Conservation (phyloP, 2,329 filamentous ascomycete species). For the Neurospora sp. region DNA sequence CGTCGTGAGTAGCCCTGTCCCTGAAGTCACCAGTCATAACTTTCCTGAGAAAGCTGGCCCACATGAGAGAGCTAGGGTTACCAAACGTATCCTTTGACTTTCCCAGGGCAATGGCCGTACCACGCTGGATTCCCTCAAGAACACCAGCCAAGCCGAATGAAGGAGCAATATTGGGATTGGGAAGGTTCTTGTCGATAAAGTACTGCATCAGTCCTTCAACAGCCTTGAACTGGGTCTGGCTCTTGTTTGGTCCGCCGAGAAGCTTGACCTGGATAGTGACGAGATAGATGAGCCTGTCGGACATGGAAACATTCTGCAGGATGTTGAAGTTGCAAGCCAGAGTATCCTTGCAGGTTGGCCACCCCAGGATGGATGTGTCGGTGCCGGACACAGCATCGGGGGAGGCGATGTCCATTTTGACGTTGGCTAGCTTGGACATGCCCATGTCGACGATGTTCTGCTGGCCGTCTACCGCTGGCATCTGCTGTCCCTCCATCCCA, state of each 20-base stretch:
- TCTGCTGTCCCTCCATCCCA: neutral
- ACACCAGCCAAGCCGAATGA: neutral
- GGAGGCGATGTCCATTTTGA: neutral
- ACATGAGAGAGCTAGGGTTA: constrained; percentile 1
- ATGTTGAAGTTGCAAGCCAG: neutral
- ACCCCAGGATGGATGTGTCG: neutral
- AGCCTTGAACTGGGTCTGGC: neutral
- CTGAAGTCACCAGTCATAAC: neutral
- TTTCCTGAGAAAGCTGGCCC: neutral
- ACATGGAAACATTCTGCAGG: neutral
- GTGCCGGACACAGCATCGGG: neutral
- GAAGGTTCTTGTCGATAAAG: constrained; percentile 1
- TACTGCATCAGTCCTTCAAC: neutral
- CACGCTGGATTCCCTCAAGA: constrained; percentile 1
- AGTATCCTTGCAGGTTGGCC: neutral
- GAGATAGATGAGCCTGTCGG: neutral
- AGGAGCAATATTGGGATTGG: neutral
- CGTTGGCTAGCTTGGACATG: neutral
- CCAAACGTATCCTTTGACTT: neutral
- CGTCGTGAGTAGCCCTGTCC: neutral
- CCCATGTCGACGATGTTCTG: neutral
- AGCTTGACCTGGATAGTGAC: neutral
- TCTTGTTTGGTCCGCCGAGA: neutral
- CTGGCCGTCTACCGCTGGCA: neutral
- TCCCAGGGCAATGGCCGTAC: neutral